Percentiles rank a stretch among this genome's conserved stretches.
These are phyloP conservation scores for Tremellales sp. DNA, from an alignment of 1,284 basidiomycete genomes.

Conservation along the genomic window DNA sequence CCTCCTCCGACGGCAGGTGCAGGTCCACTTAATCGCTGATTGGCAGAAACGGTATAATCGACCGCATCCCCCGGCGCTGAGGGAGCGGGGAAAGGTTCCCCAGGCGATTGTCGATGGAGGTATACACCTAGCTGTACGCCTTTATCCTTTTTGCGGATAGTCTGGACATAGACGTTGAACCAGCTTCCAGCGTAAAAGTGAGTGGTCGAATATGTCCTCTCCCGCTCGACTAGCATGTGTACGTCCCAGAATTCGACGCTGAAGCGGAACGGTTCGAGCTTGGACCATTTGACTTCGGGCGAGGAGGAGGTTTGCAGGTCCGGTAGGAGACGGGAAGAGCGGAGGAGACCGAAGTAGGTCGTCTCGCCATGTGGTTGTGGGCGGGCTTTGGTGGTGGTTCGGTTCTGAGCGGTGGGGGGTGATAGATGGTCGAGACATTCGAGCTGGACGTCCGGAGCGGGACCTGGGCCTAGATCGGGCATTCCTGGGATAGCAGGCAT, in stretches of 20 bases:
- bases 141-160: conserved; percentile 64
- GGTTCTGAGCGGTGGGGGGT: conserved; percentile 45
- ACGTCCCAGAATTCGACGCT: conserved; percentile 88
- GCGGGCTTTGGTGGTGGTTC: conserved; percentile 12
- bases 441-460: neutral
- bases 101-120: conserved; percentile 62
- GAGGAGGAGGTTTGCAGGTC: neutral
- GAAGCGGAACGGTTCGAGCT: conserved; percentile 64
- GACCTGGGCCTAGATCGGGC: conserved; percentile 38
- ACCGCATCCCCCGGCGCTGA: conserved; percentile 7
- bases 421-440: too few relatives aligned
- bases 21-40: too few relatives aligned
- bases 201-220: conserved; percentile 55
- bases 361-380: conserved; percentile 40
- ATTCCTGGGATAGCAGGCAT: conserved; percentile 23
- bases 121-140: conserved; percentile 81
- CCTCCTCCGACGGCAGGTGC: neutral
- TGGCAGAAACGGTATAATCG: neutral
- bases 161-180: conserved; percentile 69
- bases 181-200: conserved; percentile 50
- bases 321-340: conserved; percentile 1
- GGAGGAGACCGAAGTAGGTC: conserved; percentile 46
- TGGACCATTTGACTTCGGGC: conserved; percentile 38
- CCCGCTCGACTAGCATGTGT: conserved; percentile 75
- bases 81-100: conserved; percentile 16